Evolutionary conservation across 768 basidiomycete species (phyloP), one percentile per base, ranked within the genome.

Genomic region (Hemileccinum rubropunctum): DNA sequence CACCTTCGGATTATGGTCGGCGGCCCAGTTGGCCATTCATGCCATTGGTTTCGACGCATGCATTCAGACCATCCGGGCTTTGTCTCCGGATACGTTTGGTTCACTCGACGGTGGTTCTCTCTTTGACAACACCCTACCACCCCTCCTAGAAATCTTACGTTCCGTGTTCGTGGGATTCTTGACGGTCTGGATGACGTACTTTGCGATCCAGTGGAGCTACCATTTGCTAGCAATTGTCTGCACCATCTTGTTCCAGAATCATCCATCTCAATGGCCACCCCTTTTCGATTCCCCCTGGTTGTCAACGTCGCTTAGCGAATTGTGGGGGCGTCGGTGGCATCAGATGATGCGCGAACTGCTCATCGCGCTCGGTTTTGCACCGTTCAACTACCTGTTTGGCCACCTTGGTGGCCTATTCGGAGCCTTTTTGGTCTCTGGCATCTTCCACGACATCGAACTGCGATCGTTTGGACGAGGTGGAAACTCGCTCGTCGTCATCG

Each of bases 241-340:
- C 12, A 61, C 80, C 37, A 41, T 70, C 40, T 35, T 81, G 21
- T 71, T 84, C 37, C 56, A 65, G 14, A 80, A 83, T 55, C 53
- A 61, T 38, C 75, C 76, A 0, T 67, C 66, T 3, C 71, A 80
- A 42, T 86, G 83, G 82, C 86, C 84, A 0, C 84, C 82, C 1
- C 47, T 80, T 13, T 86, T 85, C 65, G 62, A 77, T 45, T 38
- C 67, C 7, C 86, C 85, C 1, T 86, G 79, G 77, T 47, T 60
- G 26, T 63, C 80, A 4, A 79, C 77, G 3, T 84, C 83, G 2
- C 60, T 88, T 32, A 70, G 69, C 37, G 76, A 84, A 12, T 76
- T 83, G 47, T 88, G 86, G 86, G 70, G 76, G 0, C 63, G 56
- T 50, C 70, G 80, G 21, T 88, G 86, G 86, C 86, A 88, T 58